Evolutionary conservation across 2,329 filamentous ascomycete species (phyloP), one percentile per base, ranked within the genome.

Genomic region (Trichophyton simii): DNA sequence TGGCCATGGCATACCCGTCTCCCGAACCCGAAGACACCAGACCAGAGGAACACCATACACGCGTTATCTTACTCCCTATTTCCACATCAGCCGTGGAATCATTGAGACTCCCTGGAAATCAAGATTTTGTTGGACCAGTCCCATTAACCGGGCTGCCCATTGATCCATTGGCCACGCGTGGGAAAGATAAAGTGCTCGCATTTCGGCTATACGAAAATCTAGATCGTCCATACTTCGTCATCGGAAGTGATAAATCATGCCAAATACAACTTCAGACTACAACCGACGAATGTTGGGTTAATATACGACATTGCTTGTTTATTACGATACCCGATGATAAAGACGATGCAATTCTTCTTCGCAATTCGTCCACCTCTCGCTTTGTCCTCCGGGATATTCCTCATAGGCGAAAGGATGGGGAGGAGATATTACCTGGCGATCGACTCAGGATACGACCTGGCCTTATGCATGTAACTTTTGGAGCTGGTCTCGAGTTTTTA

Each of bases 231-330:
- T 58, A 58, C 41, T 42, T 58, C 42, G 55, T 58, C 36, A 6
- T 58, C 9, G 55, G 55, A 9, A 58, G 55, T 25, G 41, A 44
- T 36, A 41, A 44, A 25, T 25, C 18, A 11, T 58, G 55, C 55
- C 18, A 58, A 28, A 31, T 59, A 36, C 44, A 50, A 13, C 31
- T 59, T 8, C 36, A 50, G 28, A 59, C 41, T 34, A 48, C 41
- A 44, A 36, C 13, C 4, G 58, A 59, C 11, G 58, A 59, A 18
- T 59, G 58, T 34, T 59, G 58, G 58, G 41, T 59, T 34, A 36
- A 52, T 44, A 58, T 58, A 20, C 55, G 55, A 13, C 55, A 58
- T 31, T 41, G 55, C 25, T 4, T 44, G 18, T 38, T 58, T n/a
- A 42, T 58, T n/a, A 15, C 55, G 28, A 15, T 42, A 42, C 55